Base-by-base conservation (phyloP, 1,284 basidiomycete genomes). In the Tremellales sp. region DNA sequence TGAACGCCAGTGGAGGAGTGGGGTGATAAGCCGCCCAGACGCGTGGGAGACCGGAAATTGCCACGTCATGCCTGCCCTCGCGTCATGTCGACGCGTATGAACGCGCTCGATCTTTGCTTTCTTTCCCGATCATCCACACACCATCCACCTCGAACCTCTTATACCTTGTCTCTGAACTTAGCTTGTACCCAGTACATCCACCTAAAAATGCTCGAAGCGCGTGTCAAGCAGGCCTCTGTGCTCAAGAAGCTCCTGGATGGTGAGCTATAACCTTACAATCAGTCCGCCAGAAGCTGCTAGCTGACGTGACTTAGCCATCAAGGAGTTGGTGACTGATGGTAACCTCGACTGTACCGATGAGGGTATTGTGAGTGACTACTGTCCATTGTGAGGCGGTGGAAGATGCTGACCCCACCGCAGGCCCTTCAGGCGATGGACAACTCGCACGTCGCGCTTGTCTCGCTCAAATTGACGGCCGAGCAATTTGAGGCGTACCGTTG, bases 391-490 rank as follows among this genome's bases (percentile, higher is more conserved):
- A 7, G 23, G 13, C 22, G 23, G 25, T 33, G 42, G n/a, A n/a
- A n/a, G n/a, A n/a, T n/a, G n/a, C n/a, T n/a, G n/a, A n/a, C n/a
- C n/a, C n/a, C n/a, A n/a, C n/a, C 12, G 10, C 56, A 85, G 84
- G 83, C 83, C 49, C 81, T 97, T 13, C 96, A 98, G 80, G 94
- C 96, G 1, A 99, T 98, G 96, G 96, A 98, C 80, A 97, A 97
- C 81, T 97, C 94, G 5, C 96, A 98, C 76, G 94, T 98, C 65
- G 96, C 94, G 1, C 86, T 97, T 53, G 94, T 97, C 33, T 69
- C 70, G 17, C 67, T 73, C 44, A 81, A 85, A 56, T 81, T 97
- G 43, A 76, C 84, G 25, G 81, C 83, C 0, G 77, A 80, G 0
- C 88, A 88, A 26, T 97, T 97, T 79, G 83, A 87, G 67, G 80